Base-by-base conservation (phyloP, 805 yeast species). In the Kregervanrija pseudodelftensis region DNA sequence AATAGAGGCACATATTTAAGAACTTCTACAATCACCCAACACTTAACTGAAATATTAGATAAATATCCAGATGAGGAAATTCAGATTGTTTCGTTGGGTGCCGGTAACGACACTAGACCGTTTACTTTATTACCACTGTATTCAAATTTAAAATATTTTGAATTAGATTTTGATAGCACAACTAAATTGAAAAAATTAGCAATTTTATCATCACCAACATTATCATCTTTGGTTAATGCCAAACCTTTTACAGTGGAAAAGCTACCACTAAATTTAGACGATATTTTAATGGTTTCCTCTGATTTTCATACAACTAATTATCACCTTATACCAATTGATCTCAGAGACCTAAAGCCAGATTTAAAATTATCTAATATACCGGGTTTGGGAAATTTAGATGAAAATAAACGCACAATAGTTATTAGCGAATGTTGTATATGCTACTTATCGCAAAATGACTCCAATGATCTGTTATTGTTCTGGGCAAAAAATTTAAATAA, bases 341-440 rank as follows among this genome's bases (percentile, higher is more conserved):
- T 85, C 40, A 64, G 87, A 13, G 39, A 52, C 3, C 44, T 72
- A 16, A 37, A 46, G 8, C 13, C 45, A 8, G 15, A 31, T 5
- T n/a, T 12, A 12, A 9, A n/a, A 2, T 14, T 36, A 3, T 5
- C 16, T 1, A 10, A 16, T n/a, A 15, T 39, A 12, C 11, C 35
- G 3, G 36, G 14, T 5, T 22, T 42, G 1, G 8, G 38, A 2
- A 13, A 31, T 1, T 42, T 61, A 5, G 57, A 71, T 48, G 42
- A 53, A 9, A 35, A 55, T 1, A 34, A 61, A 3, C 85, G 86
- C 8, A 84, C 93, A 0, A 54, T 85, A 12, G 61, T 85, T 2
- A 58, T 85, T 14, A 77, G 86, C 49, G 95, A 85, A 58, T 85
- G 93, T 63, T 86, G 86, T 33, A 64, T 85, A 33, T 85, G 95